Conservation (phyloP, 768 basidiomycete genomes). For the Auricularia sp. region DNA sequence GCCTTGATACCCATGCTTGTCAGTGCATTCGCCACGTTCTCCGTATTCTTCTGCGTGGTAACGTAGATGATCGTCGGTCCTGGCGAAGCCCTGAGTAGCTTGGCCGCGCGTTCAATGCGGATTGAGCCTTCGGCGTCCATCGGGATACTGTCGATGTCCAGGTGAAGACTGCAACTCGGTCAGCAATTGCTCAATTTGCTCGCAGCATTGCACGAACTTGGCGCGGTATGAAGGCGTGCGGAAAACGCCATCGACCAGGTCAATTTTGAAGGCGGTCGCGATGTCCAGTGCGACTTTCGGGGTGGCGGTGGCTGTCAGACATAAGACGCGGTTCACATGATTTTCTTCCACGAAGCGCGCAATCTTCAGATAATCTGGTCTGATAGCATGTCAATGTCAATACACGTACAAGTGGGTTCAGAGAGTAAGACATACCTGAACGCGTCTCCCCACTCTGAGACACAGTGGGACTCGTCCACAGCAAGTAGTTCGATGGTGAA, state of each 20-base stretch:
- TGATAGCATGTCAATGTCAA: background rate
- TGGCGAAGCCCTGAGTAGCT: slow-evolving; percentile 17
- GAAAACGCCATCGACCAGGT: slow-evolving; percentile 30
- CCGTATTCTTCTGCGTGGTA: slow-evolving; percentile 33
- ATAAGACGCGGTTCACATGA: slow-evolving; percentile 35
- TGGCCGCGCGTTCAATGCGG: background rate
- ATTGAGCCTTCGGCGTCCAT: slow-evolving; percentile 1
- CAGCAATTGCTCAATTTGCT: background rate
- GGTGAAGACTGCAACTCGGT: slow-evolving; percentile 22
- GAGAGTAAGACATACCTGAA: slow-evolving; percentile 22
- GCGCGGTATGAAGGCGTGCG: slow-evolving; percentile 34
- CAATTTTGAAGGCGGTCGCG: slow-evolving; percentile 34
- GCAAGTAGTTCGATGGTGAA: slow-evolving; percentile 38
- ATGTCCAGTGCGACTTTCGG: slow-evolving; percentile 33
- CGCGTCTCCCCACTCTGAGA: slow-evolving; percentile 36
- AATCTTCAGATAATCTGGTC: slow-evolving; percentile 24
- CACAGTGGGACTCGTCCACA: slow-evolving; percentile 42
- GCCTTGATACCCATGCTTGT: slow-evolving; percentile 20
- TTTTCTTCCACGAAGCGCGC: slow-evolving; percentile 38
- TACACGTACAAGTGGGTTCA: background rate
- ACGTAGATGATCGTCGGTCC: slow-evolving; percentile 40
- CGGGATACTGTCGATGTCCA: slow-evolving; percentile 25
- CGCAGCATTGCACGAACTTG: slow-evolving; percentile 22
- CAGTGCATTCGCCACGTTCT: slow-evolving; percentile 26
- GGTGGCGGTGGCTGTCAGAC: slow-evolving; percentile 39